Percentiles rank a stretch among this genome's conserved stretches.
These are phyloP conservation scores for Cadophora sp. DNA, from an alignment of 2,329 filamentous ascomycete species.

Conservation along the genomic window DNA sequence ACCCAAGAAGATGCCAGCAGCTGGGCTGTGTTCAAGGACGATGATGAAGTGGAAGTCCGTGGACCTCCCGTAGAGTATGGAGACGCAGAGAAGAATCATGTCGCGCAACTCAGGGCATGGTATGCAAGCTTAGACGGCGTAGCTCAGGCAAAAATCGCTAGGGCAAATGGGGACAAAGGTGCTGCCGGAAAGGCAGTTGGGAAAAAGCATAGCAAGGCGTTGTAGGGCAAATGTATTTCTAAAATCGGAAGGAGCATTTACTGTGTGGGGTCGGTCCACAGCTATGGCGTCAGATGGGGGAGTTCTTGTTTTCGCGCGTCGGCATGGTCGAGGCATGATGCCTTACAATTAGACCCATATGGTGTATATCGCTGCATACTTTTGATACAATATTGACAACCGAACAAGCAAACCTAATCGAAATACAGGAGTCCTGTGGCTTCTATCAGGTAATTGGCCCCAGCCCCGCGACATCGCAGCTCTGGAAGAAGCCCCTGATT, in stretches of 20 bases:
- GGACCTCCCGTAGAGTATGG: slow-evolving; percentile 65
- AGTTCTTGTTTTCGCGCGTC: neutral
- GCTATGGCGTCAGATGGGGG: neutral
- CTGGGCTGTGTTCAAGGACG: slow-evolving; percentile 65
- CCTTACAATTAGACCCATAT: neutral
- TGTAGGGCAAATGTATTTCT: slow-evolving; percentile 9
- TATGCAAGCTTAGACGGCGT: slow-evolving; percentile 52
- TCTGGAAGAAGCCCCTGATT: neutral
- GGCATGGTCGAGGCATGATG: slow-evolving; percentile 1
- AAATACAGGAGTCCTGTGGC: neutral
- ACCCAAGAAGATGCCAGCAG: slow-evolving; percentile 59
- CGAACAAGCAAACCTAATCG: neutral
- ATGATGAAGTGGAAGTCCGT: slow-evolving; percentile 55
- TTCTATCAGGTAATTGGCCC: slow-evolving; percentile 10
- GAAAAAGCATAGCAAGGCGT: slow-evolving; percentile 14
- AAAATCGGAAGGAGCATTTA: slow-evolving; percentile 8
- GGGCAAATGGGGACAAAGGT: slow-evolving; percentile 49
- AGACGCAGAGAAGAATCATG: slow-evolving; percentile 56
- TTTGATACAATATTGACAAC: slow-evolving; percentile 7
- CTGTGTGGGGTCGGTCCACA: slow-evolving; percentile 6
- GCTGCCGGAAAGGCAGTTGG: slow-evolving; percentile 10
- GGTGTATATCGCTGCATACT: slow-evolving; percentile 5
- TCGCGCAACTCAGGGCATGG: slow-evolving; percentile 56
- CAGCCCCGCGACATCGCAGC: slow-evolving; percentile 7
- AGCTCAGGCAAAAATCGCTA: slow-evolving; percentile 55